Evolutionary conservation across 169 alveolate species (phyloP).

Genomic region (Cryptosporidium sp.): DNA sequence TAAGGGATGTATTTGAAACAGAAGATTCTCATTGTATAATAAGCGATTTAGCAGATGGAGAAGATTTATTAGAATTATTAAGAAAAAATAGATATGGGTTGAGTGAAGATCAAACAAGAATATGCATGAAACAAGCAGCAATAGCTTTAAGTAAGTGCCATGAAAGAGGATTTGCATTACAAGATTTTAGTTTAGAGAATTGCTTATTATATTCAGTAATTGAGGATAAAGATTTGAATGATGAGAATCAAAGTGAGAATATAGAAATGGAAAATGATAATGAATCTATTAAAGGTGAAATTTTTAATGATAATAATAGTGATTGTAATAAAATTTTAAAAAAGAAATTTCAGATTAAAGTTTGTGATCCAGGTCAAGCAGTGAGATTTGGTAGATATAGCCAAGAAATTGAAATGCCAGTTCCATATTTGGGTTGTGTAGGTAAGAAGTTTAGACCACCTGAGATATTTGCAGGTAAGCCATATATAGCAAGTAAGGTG

Average conservation of each 20-base stretch:
- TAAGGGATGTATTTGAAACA: constrained; percentile 75
- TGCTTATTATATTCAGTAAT: constrained; percentile 69
- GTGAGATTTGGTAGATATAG: constrained; percentile 40
- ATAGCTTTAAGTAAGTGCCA: constrained; percentile 50
- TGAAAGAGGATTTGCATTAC: constrained; percentile 78
- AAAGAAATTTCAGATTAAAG: constrained; percentile 45
- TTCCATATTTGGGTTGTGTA: constrained; percentile 72
- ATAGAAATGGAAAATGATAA: neutral
- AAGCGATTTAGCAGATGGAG: constrained; percentile 77
- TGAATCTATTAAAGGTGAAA: neutral
- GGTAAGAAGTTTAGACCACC: constrained; percentile 79
- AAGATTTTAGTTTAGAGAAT: constrained; percentile 79
- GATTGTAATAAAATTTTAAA: neutral
- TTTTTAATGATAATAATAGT: neutral
- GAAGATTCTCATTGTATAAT: constrained; percentile 60
- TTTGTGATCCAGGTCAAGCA: constrained; percentile 81
- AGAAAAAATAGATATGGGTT: constrained; percentile 43
- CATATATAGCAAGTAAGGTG: constrained; percentile 77
- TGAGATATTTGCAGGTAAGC: constrained; percentile 62
- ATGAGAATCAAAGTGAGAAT: neutral
- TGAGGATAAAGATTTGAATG: neutral
- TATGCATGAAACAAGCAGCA: constrained; percentile 67
- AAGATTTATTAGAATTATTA: constrained; percentile 76
- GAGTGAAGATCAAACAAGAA: constrained; percentile 1
- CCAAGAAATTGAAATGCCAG: constrained; percentile 27